Evolutionary conservation across 2,329 filamentous ascomycete species (phyloP).

Genomic region (Aspergillus latus): DNA sequence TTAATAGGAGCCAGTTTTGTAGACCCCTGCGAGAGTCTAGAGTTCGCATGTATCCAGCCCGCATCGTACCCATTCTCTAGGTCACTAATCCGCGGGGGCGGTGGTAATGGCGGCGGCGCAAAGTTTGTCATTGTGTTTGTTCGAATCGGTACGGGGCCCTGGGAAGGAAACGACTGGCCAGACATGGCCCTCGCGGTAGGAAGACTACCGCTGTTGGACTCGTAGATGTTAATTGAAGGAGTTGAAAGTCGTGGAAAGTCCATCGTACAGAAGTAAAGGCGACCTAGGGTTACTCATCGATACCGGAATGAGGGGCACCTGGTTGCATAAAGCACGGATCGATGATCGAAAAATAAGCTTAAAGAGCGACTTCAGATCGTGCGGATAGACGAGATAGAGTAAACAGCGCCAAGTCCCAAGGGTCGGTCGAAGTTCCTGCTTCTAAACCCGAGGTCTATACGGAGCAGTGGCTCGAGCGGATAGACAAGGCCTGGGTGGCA

Average conservation of each 20-base stretch:
- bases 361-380: slow-evolving; percentile 11
- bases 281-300: slow-evolving; percentile 22
- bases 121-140: slow-evolving; percentile 49
- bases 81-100: slow-evolving; percentile 61
- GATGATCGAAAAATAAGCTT: slow-evolving; percentile 2
- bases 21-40: slow-evolving; percentile 49
- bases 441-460: slow-evolving; percentile 13
- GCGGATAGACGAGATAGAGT: neutral
- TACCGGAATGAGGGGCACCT: slow-evolving; percentile 6
- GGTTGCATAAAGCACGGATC: slow-evolving; percentile 1
- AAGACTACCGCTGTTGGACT: slow-evolving; percentile 37
- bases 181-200: slow-evolving; percentile 41
- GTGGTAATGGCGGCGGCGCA: slow-evolving; percentile 64
- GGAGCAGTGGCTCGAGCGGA: slow-evolving; percentile 1
- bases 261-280: slow-evolving; percentile 39
- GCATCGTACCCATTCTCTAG: slow-evolving; percentile 59
- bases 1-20: slow-evolving; percentile 49
- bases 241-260: slow-evolving; percentile 44
- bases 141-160: slow-evolving; percentile 64
- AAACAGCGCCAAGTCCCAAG: slow-evolving; percentile 1
- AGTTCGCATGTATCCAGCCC: slow-evolving; percentile 64
- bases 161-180: slow-evolving; percentile 43
- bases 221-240: slow-evolving; percentile 46
- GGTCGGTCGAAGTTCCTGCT: slow-evolving; percentile 24
- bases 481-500: slow-evolving; percentile 4